Evolutionary conservation across 495 filamentous ascomycete genomes (phyloP).

Genomic region (Aspergillus haitiensis): DNA sequence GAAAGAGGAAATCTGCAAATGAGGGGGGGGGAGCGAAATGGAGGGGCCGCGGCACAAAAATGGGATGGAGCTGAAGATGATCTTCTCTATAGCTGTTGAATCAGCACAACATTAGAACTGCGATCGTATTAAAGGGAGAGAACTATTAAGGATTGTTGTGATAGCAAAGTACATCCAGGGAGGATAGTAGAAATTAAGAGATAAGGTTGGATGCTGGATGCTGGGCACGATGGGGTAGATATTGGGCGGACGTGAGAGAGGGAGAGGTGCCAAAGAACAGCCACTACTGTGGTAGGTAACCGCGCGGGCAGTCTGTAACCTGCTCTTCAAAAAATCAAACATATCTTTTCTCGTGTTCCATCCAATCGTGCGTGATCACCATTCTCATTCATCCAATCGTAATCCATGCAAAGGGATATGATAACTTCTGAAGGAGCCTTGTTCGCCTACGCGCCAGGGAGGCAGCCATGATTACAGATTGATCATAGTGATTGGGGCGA

Average conservation of each 20-base stretch:
- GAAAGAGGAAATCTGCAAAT: neutral
- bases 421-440: conserved; percentile 10
- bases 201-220: too few species aligned
- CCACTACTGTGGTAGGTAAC: neutral
- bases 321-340: neutral
- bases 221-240: neutral
- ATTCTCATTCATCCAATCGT: conserved; percentile 12
- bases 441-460: conserved; percentile 15
- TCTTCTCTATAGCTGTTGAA: neutral
- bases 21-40: neutral
- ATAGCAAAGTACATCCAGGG: too few species aligned
- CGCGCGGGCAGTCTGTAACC: neutral
- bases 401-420: conserved; percentile 8
- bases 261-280: neutral
- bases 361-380: neutral
- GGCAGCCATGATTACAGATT: conserved; percentile 6
- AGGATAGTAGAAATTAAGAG: too few species aligned
- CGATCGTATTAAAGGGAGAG: neutral
- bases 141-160: neutral
- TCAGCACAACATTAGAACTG: neutral
- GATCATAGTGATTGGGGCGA: neutral
- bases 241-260: neutral
- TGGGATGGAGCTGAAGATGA: neutral
- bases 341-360: neutral
- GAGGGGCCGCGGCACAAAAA: neutral